phyloP scores from a whole-genome alignment of 169 alveolate species.

The Prorocentrum cordatum region DNA sequence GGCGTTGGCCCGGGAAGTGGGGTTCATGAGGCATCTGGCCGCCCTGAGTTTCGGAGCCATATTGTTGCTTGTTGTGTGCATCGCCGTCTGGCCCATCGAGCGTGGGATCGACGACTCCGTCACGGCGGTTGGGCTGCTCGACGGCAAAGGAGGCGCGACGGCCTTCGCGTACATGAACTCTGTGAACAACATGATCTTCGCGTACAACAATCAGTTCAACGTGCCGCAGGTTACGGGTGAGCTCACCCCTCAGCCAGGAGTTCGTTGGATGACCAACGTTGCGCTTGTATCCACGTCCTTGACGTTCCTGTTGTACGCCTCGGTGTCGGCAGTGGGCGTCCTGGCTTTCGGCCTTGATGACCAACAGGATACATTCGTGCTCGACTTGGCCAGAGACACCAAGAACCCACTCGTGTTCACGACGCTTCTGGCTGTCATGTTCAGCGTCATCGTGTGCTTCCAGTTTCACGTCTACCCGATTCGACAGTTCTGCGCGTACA shows the following conservation, averaged over 20 bases:
- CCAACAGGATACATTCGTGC: no score
- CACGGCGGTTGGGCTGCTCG: background rate
- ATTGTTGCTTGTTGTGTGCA: background rate
- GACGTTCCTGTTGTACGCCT: no score
- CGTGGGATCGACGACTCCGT: background rate
- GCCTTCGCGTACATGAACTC: slow-evolving; percentile 20
- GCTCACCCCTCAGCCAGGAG: no score
- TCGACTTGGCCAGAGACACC: no score
- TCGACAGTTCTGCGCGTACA: slow-evolving; percentile 24
- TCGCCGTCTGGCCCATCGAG: background rate
- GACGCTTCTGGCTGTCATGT: background rate
- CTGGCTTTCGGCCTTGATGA: no score
- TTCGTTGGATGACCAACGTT: no score
- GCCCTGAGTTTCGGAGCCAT: background rate
- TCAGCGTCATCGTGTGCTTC: slow-evolving; percentile 28
- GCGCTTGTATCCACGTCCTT: no score
- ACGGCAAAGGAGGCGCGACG: background rate
- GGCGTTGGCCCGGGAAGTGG: slow-evolving; percentile 10
- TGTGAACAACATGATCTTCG: slow-evolving; percentile 11
- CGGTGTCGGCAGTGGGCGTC: no score
- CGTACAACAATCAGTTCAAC: background rate
- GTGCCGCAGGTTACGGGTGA: slow-evolving; percentile 39
- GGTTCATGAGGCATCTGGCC: slow-evolving; percentile 27
- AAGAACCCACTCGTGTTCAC: no score
- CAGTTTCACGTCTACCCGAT: slow-evolving; percentile 31